Evolutionary conservation across 306 rosid species (phyloP), one percentile per base, ranked within the genome.

Genomic region (Pachyrhizus erosus): DNA sequence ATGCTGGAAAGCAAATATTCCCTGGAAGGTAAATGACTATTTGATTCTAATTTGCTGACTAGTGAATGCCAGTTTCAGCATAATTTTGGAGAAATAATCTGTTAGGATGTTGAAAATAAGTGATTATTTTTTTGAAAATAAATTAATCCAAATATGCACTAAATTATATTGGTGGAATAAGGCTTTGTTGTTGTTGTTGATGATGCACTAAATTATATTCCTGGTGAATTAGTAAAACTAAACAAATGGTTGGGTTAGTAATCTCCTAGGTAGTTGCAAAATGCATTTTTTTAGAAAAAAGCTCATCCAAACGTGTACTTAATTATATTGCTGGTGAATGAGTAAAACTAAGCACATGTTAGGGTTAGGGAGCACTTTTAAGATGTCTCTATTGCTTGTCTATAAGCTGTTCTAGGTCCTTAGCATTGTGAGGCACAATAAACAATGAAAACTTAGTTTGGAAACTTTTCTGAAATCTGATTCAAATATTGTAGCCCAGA

Each of bases 1-100:
- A 15, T 96, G 99, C 73, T 96, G 99, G 99, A 96, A 93, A 82
- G 99, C 99, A 58, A 96, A 96, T 83, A 96, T 96, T 88, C 99
- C 99, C 52, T 96, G 99, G 99, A 93, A 96, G 99, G 97, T 90
- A 85, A 62, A 23, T 12, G 9, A 3, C 33, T 49, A 21, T 67
- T 48, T 58, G 5, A 13, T 55, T 72, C 40, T 72, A 46, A 62
- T 65, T 55, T 64, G 8, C 54, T 0, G 29, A 23, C 9, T 64
- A 64, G 8, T 65, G 17, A 37, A 10, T 66, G 24, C 2, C 72
- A 33, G 2, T 37, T 20, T 67, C 17, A 9, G n/a, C n/a, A 18
- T 39, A 18, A 67, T 5, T 66, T 67, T 37, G 73, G 20, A 37
- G 27, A 9, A 18, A 39, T 67, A 4, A 4, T 13, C n/a, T 26